These are phyloP conservation scores for Ploettnerulaceae sp. DNA, from an alignment of 2,329 filamentous ascomycete genomes.

Conservation along the genomic window DNA sequence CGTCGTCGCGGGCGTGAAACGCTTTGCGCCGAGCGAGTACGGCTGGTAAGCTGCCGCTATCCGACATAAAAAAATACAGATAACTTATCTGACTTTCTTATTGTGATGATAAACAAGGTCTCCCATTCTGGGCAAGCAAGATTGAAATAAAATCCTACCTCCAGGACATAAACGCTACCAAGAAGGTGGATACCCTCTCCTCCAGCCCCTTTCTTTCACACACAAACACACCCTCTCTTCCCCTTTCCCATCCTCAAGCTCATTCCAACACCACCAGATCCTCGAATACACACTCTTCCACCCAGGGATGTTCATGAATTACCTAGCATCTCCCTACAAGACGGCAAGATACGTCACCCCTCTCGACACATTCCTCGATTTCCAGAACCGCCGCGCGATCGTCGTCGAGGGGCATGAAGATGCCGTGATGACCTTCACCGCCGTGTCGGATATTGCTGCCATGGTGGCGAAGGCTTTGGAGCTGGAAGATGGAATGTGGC, in stretches of 20 bases:
- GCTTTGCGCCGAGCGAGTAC: conserved; percentile 36
- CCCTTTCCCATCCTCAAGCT: no score
- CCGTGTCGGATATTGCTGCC: conserved; percentile 35
- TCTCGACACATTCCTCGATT: conserved; percentile 35
- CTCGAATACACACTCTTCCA: conserved; percentile 44
- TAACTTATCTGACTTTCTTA: conserved; percentile 16
- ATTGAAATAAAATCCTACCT: conserved; percentile 39
- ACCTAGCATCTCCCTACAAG: conserved; percentile 37
- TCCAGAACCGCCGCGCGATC: conserved; percentile 34
- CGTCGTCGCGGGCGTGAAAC: conserved; percentile 34
- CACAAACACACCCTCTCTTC: no score
- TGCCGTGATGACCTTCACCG: conserved; percentile 30
- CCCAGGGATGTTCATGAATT: conserved; percentile 42
- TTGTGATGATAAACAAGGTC: conserved; percentile 33
- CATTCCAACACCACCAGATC: no score
- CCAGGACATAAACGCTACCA: conserved; percentile 38
- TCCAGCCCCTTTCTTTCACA: conserved; percentile 31
- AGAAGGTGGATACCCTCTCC: conserved; percentile 37
- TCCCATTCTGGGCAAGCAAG: conserved; percentile 44
- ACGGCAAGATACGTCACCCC: conserved; percentile 35
- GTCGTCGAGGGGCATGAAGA: conserved; percentile 34
- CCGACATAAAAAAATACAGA: not conserved
- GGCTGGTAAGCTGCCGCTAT: conserved; percentile 33
- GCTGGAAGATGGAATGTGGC: conserved; percentile 41
- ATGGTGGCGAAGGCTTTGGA: conserved; percentile 38